Percentiles rank a stretch among this genome's conserved stretches.
Conservation (phyloP, 2,329 filamentous ascomycete species). For the Diaporthe caulivora region DNA sequence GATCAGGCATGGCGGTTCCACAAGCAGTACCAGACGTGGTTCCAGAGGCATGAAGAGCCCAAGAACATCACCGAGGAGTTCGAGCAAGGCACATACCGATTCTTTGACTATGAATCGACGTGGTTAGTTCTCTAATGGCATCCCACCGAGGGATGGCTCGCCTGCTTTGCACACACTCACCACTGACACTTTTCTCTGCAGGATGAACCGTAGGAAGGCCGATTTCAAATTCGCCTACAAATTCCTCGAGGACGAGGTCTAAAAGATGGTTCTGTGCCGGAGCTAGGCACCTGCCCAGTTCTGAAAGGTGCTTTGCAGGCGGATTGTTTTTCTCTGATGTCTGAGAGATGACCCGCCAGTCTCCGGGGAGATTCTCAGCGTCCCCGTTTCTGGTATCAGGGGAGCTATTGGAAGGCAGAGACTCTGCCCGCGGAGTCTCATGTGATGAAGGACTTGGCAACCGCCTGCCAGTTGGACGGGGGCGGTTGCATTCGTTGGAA, state of each 20-base stretch:
- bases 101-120: conserved; percentile 99
- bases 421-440: neutral
- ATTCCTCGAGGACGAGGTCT: conserved; percentile 94
- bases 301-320: neutral
- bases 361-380: neutral
- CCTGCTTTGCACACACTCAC: neutral
- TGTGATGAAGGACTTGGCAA: neutral
- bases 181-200: conserved; percentile 52
- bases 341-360: neutral
- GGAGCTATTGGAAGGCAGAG: conserved; percentile 1
- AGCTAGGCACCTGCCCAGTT: neutral
- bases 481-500: neutral
- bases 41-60: conserved; percentile 97
- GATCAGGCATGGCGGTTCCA: conserved; percentile 99
- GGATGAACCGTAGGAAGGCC: conserved; percentile 98
- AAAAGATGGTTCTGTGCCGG: conserved; percentile 41
- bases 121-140: conserved; percentile 73
- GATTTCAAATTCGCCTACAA: conserved; percentile 99
- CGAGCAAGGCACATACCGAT: conserved; percentile 98
- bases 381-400: neutral
- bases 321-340: neutral
- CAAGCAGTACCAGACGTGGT: conserved; percentile 99
- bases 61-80: conserved; percentile 99
- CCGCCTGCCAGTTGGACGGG: neutral
- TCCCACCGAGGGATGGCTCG: neutral